A percentile compares a stretch with the other conserved stretches of the same genome.
Evolutionary conservation across 805 yeast genomes (phyloP).

Genomic region (Yarrowia hollandica): DNA sequence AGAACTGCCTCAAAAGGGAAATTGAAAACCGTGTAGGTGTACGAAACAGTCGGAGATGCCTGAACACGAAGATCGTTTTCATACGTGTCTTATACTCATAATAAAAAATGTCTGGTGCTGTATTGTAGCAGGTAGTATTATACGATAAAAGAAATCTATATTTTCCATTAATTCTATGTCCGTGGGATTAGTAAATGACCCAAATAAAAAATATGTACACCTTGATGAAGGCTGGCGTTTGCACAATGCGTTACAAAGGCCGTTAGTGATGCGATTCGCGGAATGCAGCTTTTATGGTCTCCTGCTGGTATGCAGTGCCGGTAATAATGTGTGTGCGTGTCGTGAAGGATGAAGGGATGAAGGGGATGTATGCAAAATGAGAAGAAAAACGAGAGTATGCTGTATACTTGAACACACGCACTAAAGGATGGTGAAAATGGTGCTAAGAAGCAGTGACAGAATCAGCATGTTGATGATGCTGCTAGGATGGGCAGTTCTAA

Average conservation of each 20-base stretch:
- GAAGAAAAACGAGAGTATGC: no score
- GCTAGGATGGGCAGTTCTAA: not conserved
- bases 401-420: no score
- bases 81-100: no score
- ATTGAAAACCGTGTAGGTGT: not conserved
- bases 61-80: slow-evolving; percentile 1
- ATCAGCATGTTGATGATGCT: not conserved
- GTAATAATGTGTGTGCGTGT: not conserved
- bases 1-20: not conserved
- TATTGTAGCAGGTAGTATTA: no score
- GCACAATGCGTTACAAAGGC: not conserved
- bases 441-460: not conserved
- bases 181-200: not conserved
- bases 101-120: no score
- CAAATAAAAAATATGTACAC: slow-evolving; percentile 18
- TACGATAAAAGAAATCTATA: not conserved
- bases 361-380: not conserved
- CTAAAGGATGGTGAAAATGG: not conserved
- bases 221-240: slow-evolving; percentile 14
- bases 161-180: slow-evolving; percentile 2
- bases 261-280: slow-evolving; percentile 8
- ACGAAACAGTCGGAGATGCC: not conserved
- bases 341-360: not conserved
- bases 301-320: not conserved
- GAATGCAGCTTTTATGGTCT: not conserved